Percentiles rank a stretch among this genome's conserved stretches.
phyloP scores from a whole-genome alignment of 345 rosid genomes.

The Gossypium australe region DNA sequence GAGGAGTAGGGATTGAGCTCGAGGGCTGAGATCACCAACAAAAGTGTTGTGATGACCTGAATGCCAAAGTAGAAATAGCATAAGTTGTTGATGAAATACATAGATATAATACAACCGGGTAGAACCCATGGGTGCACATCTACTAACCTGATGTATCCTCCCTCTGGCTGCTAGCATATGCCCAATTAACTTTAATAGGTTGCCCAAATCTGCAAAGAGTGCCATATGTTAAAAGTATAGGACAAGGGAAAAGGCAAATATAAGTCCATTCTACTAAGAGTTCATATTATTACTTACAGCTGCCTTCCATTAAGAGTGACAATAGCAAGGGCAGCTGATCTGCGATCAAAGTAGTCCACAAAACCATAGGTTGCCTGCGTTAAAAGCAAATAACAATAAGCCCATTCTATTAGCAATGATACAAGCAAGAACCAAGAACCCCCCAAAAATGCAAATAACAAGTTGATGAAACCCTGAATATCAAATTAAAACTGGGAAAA shows the following conservation, averaged over 20 bases:
- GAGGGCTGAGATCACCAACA: constrained; percentile 80
- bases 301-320: neutral
- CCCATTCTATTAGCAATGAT: constrained; percentile 3
- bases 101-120: neutral
- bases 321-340: constrained; percentile 6
- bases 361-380: neutral
- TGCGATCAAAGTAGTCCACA: neutral
- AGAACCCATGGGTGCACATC: constrained; percentile 11
- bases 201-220: neutral
- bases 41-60: constrained; percentile 78
- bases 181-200: neutral
- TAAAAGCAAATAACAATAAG: neutral
- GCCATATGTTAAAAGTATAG: constrained; percentile 6
- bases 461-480: neutral
- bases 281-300: neutral
- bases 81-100: neutral
- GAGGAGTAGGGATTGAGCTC: neutral
- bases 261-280: neutral
- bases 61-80: constrained; percentile 9
- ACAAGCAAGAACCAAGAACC: neutral
- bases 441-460: constrained; percentile 15
- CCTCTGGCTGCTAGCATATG: neutral
- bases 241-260: constrained; percentile 1
- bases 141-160: neutral
- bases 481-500: neutral